phyloP scores from a whole-genome alignment of 2,329 filamentous ascomycete genomes.

The Colletotrichum lupini region DNA sequence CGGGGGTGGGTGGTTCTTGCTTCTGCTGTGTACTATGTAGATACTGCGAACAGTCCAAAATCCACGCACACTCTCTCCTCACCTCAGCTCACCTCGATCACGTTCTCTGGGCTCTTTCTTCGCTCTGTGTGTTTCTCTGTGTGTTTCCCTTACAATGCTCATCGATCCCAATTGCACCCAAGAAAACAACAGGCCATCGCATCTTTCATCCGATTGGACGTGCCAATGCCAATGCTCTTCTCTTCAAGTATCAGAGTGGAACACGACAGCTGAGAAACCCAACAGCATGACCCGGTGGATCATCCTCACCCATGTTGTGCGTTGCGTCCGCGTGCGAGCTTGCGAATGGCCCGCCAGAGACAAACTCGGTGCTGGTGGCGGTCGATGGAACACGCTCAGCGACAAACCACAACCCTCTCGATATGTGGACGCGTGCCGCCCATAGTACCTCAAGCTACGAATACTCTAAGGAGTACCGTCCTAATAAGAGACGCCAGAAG shows the following conservation, averaged over 20 bases:
- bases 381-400: neutral
- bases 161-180: neutral
- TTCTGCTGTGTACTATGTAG: neutral
- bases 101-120: neutral
- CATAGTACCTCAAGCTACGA: neutral
- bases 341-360: neutral
- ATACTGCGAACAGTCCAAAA: neutral
- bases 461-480: neutral
- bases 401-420: neutral
- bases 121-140: neutral
- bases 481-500: neutral
- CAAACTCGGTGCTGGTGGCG: neutral
- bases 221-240: slow-evolving; percentile 2
- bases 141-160: neutral
- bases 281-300: neutral
- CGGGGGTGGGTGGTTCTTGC: neutral
- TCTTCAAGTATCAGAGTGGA: neutral
- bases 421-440: neutral
- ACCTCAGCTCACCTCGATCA: neutral
- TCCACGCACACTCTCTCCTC: neutral
- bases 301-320: neutral
- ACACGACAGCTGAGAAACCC: slow-evolving; percentile 3
- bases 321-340: neutral
- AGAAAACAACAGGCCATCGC: neutral
- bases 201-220: neutral